A percentile compares a stretch with the other conserved stretches of the same genome.
Conservation (phyloP, 257 asterid species). For the Gentiana straminea region DNA sequence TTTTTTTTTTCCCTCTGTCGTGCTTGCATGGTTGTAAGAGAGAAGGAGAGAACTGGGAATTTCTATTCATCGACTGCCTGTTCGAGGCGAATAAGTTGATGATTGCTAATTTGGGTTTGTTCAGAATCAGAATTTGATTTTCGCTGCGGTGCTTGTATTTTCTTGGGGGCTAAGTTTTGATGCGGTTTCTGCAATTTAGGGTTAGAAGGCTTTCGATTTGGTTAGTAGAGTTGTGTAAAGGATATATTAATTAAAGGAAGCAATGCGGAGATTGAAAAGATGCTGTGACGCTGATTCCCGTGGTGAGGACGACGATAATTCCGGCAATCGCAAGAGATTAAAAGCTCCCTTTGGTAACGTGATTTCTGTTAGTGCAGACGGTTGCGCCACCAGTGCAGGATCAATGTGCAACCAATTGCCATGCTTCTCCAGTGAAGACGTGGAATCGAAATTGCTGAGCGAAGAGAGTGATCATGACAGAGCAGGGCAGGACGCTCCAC, state of each 20-base stretch:
- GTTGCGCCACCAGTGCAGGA: constrained; percentile 19
- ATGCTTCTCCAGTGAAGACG: constrained; percentile 8
- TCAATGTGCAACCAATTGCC: constrained; percentile 26
- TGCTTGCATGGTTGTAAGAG: too few species aligned
- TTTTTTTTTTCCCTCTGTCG: too few species aligned
- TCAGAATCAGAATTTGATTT: too few species aligned
- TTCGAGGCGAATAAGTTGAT: too few species aligned
- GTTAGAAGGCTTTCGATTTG: constrained; percentile 13
- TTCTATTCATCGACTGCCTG: too few species aligned
- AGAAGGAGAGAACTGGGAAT: too few species aligned
- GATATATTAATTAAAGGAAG: constrained; percentile 78
- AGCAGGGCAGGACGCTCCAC: constrained; percentile 28
- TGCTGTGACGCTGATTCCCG: constrained; percentile 47
- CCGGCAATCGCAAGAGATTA: constrained; percentile 57
- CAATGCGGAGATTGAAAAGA: constrained; percentile 92
- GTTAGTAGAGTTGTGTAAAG: neutral
- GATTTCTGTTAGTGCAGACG: constrained; percentile 43
- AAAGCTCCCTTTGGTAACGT: constrained; percentile 46
- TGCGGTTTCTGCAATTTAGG: constrained; percentile 12
- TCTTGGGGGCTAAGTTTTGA: constrained; percentile 12
- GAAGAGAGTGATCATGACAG: constrained; percentile 11
- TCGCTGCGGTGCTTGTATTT: neutral
- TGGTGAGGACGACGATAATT: constrained; percentile 53
- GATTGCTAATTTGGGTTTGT: too few species aligned
- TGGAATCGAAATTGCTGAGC: constrained; percentile 20